A percentile compares a stretch with the other conserved stretches of the same genome.
phyloP scores from a whole-genome alignment of 257 asterid genomes.

The Rauvolfia tetraphylla region DNA sequence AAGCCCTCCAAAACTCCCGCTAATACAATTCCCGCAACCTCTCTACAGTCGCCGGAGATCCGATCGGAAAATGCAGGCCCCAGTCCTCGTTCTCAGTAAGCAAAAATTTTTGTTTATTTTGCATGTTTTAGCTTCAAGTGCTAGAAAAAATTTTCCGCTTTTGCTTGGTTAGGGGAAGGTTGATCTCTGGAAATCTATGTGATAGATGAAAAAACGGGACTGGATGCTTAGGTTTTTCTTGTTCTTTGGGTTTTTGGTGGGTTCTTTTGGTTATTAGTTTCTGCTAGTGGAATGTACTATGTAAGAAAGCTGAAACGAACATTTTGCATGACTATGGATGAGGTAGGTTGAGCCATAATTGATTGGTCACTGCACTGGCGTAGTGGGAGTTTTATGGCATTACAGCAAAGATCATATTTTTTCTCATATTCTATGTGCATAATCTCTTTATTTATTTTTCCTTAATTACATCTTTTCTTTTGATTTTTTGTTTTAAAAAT shows the following conservation, averaged over 20 bases:
- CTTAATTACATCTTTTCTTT: background rate
- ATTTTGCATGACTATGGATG: background rate
- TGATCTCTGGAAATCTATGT: background rate
- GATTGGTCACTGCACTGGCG: background rate
- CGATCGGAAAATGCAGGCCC: conserved; percentile 51
- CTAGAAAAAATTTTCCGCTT: background rate
- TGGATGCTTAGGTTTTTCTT: background rate
- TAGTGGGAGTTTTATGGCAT: background rate
- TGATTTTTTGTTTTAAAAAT: conserved; percentile 14
- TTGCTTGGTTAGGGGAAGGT: background rate
- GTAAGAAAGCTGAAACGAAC: background rate
- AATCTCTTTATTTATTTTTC: background rate
- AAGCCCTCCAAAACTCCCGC: conserved; percentile 14
- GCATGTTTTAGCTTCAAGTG: background rate
- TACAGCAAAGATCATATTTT: background rate
- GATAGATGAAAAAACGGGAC: background rate
- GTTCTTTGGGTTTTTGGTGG: background rate
- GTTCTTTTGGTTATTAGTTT: background rate
- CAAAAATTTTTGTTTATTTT: background rate
- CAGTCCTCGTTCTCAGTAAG: conserved; percentile 76
- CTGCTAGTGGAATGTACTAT: background rate
- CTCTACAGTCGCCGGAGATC: conserved; percentile 4
- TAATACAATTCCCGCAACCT: background rate
- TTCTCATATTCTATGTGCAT: background rate
- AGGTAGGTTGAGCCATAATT: background rate